Evolutionary conservation across 2,329 filamentous ascomycete species (phyloP).

Genomic region (Chaetoscypha palmicola): DNA sequence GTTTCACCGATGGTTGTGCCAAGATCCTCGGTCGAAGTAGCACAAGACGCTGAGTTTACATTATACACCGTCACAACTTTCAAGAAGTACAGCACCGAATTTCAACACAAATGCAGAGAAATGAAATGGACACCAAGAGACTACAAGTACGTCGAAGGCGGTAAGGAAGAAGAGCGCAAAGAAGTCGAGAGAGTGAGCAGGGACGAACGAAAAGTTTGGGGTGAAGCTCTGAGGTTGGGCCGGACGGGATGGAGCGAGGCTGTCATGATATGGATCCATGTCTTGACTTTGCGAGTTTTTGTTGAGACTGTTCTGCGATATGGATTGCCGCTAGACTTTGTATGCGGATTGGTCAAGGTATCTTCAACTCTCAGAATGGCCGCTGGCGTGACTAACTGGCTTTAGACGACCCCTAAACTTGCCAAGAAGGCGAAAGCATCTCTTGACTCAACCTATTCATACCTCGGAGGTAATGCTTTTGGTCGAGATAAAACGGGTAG

Average conservation of each 20-base stretch:
- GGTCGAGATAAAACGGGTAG: conserved; percentile 89
- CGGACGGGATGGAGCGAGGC: conserved; percentile 93
- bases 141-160: conserved; percentile 87
- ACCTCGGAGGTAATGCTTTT: conserved; percentile 90
- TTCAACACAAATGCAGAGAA: conserved; percentile 86
- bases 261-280: conserved; percentile 93
- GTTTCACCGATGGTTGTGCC: conserved; percentile 88
- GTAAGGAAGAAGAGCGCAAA: conserved; percentile 78
- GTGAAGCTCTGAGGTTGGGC: conserved; percentile 79
- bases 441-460: conserved; percentile 79
- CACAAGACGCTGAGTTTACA: conserved; percentile 82
- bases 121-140: conserved; percentile 92
- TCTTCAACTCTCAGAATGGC: conserved; percentile 25
- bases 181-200: conserved; percentile 76
- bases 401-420: conserved; percentile 73
- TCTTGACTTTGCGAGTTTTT: conserved; percentile 84
- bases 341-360: conserved; percentile 80
- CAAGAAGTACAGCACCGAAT: conserved; percentile 83
- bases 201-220: conserved; percentile 88
- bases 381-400: conserved; percentile 14
- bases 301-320: conserved; percentile 98
- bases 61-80: conserved; percentile 87
- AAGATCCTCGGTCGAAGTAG: conserved; percentile 71
- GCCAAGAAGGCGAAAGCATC: conserved; percentile 71
- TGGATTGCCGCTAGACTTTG: conserved; percentile 83